Conservation (phyloP, 2,329 filamentous ascomycete genomes). For the Phialemoniopsis sp. region DNA sequence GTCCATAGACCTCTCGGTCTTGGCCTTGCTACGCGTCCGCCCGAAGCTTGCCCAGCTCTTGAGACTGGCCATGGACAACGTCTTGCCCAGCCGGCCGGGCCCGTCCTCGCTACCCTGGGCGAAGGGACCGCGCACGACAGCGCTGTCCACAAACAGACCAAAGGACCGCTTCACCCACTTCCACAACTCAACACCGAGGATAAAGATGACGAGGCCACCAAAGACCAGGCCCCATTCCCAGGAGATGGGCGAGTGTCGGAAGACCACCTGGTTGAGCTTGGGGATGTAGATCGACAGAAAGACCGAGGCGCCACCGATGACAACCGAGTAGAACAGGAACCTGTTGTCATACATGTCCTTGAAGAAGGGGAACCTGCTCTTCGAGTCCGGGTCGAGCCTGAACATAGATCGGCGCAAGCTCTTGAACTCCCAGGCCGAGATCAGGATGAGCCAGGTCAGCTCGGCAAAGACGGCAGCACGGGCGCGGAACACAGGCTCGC, state of each 20-base stretch:
- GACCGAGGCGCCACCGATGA: conserved; percentile 55
- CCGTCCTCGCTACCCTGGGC: conserved; percentile 45
- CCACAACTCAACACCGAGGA: conserved; percentile 67
- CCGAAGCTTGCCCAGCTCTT: conserved; percentile 31
- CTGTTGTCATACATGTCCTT: conserved; percentile 64
- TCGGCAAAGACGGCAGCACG: conserved; percentile 70
- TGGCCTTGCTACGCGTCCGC: conserved; percentile 14
- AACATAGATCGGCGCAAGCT: conserved; percentile 69
- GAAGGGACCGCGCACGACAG: conserved; percentile 45
- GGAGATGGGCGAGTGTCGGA: conserved; percentile 66
- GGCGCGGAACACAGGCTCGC: conserved; percentile 61
- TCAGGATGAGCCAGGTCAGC: conserved; percentile 68
- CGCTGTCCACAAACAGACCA: conserved; percentile 45
- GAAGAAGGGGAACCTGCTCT: conserved; percentile 48
- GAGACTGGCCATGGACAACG: conserved; percentile 48
- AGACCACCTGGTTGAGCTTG: conserved; percentile 63
- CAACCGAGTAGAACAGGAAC: conserved; percentile 66
- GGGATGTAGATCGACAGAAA: conserved; percentile 72
- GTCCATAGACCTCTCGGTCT: conserved; percentile 8
- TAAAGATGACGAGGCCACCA: conserved; percentile 59
- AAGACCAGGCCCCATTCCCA: conserved; percentile 75
- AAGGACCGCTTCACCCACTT: conserved; percentile 62
- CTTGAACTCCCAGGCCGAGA: conserved; percentile 77
- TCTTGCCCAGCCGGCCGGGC: conserved; percentile 38
- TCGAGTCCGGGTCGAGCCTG: conserved; percentile 53